Base-by-base conservation (phyloP, 1,284 basidiomycete species). In the Xerocomus nothofagi region DNA sequence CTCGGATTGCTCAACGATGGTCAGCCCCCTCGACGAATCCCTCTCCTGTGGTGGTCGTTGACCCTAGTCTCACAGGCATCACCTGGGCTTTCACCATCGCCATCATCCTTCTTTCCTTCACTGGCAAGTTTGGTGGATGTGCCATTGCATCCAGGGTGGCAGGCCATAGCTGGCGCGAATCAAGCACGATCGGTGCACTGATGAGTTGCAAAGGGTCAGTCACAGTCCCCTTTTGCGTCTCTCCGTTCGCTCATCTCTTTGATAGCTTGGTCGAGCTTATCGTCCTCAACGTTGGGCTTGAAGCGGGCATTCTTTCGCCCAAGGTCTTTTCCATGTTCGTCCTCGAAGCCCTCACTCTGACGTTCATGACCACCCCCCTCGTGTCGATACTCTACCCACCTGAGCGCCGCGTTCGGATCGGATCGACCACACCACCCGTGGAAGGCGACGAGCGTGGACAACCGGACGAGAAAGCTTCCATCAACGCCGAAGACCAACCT, bases 191-290 rank as follows among this genome's bases (percentile, higher is more conserved):
- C 47, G 96, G 95, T 1, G 86, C 88, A 23, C 72, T 99, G 54
- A 98, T 99, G 95, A 88, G 85, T 62, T 98, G 94, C 70, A 98
- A 98, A 75, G 94, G 94, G 84, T 91, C 50, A 47, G 76, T 65
- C 7, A 24, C 2, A 8, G 4, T n/a, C 24, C 4, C 9, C n/a
- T n/a, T n/a, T n/a, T n/a, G 20, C 7, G 10, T 49, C 11, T 5
- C 23, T 14, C 33, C 24, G 31, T 26, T 27, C 20, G 29, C 44
- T 49, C 4, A 45, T 23, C 8, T 5, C 4, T 10, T 20, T 14
- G n/a, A 6, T 46, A 89, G 88, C 51, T 74, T 93, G 9, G 87
- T 93, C 10, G 91, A 95, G 65, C 79, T 97, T 29, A 97, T 98
- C 60, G 95, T 98, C 8, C 82, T 98, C 58, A 98, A 99, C 66